Conservation (phyloP, 1,284 basidiomycete species). For the Naganishia liquefaciens region DNA sequence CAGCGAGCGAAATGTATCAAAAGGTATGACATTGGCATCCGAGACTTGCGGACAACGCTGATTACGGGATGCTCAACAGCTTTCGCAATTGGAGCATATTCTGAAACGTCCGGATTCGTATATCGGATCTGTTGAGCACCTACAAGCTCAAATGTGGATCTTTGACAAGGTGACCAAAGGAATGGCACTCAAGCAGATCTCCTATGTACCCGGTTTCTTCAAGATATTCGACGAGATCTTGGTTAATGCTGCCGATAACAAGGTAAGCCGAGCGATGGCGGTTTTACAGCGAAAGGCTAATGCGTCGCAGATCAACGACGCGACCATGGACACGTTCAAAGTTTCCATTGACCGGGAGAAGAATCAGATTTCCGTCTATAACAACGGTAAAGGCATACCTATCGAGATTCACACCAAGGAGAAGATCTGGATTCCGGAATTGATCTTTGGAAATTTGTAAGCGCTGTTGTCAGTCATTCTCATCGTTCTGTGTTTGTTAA, state of each 20-base stretch:
- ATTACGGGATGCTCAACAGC: slow-evolving; percentile 56
- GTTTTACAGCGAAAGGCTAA: background rate
- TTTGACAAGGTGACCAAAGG: slow-evolving; percentile 76
- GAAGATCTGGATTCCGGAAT: slow-evolving; percentile 93
- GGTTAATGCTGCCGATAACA: slow-evolving; percentile 99
- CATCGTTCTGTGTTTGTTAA: background rate
- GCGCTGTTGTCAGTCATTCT: slow-evolving; percentile 24
- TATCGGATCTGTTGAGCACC: slow-evolving; percentile 88
- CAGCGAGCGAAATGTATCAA: slow-evolving; percentile 86
- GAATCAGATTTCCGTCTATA: slow-evolving; percentile 86
- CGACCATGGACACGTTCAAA: slow-evolving; percentile 84
- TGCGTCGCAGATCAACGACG: slow-evolving; percentile 73
- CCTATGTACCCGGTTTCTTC: slow-evolving; percentile 96
- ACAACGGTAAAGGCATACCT: slow-evolving; percentile 95
- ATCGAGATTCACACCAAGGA: slow-evolving; percentile 93
- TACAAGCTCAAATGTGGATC: slow-evolving; percentile 86
- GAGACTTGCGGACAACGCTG: background rate
- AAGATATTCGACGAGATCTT: slow-evolving; percentile 99
- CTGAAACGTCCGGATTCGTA: slow-evolving; percentile 96
- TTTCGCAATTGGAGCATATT: slow-evolving; percentile 95
- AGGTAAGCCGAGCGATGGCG: slow-evolving; percentile 60
- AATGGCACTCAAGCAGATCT: slow-evolving; percentile 77
- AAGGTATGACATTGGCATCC: slow-evolving; percentile 63
- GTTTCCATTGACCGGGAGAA: slow-evolving; percentile 82
- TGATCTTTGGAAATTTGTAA: slow-evolving; percentile 91